A percentile compares a stretch with the other conserved stretches of the same genome.
phyloP scores from a whole-genome alignment of 768 basidiomycete genomes.

The Leucogyrophana mollusca region DNA sequence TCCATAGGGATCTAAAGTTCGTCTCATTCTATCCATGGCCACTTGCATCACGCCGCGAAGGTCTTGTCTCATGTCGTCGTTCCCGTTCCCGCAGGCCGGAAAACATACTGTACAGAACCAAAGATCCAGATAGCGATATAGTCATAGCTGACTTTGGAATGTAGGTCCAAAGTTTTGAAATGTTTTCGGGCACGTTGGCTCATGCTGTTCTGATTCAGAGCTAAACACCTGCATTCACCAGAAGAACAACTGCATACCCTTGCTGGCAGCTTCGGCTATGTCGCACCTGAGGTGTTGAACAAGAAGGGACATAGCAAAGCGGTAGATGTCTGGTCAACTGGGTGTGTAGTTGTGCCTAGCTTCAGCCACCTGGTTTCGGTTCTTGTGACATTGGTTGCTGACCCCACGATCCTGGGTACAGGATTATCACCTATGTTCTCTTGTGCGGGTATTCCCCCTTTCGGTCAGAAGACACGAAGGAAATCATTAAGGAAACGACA shows the following conservation, averaged over 20 bases:
- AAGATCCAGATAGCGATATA: slow-evolving; percentile 72
- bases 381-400: neutral
- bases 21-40: slow-evolving; percentile 11
- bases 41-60: too few species aligned
- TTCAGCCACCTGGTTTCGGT: neutral
- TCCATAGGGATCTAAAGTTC: slow-evolving; percentile 94
- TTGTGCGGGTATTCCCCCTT: slow-evolving; percentile 96
- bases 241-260: slow-evolving; percentile 70
- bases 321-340: slow-evolving; percentile 93
- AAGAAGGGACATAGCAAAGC: slow-evolving; percentile 87
- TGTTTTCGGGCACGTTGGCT: neutral
- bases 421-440: slow-evolving; percentile 93
- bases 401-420: slow-evolving; percentile 23
- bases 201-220: slow-evolving; percentile 40
- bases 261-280: slow-evolving; percentile 85
- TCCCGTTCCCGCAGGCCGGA: slow-evolving; percentile 62
- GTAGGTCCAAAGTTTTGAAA: slow-evolving; percentile 39
- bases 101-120: slow-evolving; percentile 90
- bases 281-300: slow-evolving; percentile 85
- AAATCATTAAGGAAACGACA: slow-evolving; percentile 81
- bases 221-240: slow-evolving; percentile 74
- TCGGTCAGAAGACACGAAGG: slow-evolving; percentile 74
- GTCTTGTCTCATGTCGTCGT: too few species aligned
- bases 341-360: slow-evolving; percentile 47
- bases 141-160: slow-evolving; percentile 99